Conservation (phyloP, 2,329 filamentous ascomycete genomes). For the Fusarium robinianum region DNA sequence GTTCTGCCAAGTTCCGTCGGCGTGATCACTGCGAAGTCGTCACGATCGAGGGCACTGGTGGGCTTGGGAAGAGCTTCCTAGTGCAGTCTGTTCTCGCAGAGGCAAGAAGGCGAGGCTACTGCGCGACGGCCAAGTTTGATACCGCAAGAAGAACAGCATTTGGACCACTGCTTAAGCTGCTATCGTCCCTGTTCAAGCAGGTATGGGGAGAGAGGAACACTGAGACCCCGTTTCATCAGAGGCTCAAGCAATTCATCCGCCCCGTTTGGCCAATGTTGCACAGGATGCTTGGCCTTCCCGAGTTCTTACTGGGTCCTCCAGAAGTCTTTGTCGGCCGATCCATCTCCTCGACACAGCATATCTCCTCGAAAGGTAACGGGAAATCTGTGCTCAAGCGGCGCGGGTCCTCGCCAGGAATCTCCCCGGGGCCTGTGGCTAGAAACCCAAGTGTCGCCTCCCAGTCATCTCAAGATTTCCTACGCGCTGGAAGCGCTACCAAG, state of each 20-base stretch:
- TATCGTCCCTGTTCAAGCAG: slow-evolving; percentile 69
- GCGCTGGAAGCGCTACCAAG: slow-evolving; percentile 62
- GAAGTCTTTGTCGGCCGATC: slow-evolving; percentile 45
- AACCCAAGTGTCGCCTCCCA: slow-evolving; percentile 50
- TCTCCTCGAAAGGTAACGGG: slow-evolving; percentile 38
- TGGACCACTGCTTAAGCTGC: slow-evolving; percentile 65
- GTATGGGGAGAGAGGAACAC: slow-evolving; percentile 70
- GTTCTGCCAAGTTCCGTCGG: slow-evolving; percentile 61
- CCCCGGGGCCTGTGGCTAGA: slow-evolving; percentile 43
- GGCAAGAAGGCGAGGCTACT: slow-evolving; percentile 65
- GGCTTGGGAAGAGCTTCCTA: slow-evolving; percentile 68
- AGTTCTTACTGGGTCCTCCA: slow-evolving; percentile 67
- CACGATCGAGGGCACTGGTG: slow-evolving; percentile 63
- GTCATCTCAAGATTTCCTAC: slow-evolving; percentile 63
- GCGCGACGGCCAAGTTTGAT: slow-evolving; percentile 69
- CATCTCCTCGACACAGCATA: slow-evolving; percentile 44
- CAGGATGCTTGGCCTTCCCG: slow-evolving; percentile 64
- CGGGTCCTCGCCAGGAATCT: slow-evolving; percentile 55
- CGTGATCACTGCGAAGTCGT: slow-evolving; percentile 68
- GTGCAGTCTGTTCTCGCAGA: slow-evolving; percentile 67
- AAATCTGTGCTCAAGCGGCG: slow-evolving; percentile 47
- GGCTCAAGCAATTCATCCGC: slow-evolving; percentile 64
- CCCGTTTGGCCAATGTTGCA: slow-evolving; percentile 69
- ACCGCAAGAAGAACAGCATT: slow-evolving; percentile 64
- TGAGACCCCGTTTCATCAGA: slow-evolving; percentile 65